Percentiles rank a stretch among this genome's conserved stretches.
phyloP scores from a whole-genome alignment of 2,329 filamentous ascomycete species.

The Sclerotinia minor region DNA sequence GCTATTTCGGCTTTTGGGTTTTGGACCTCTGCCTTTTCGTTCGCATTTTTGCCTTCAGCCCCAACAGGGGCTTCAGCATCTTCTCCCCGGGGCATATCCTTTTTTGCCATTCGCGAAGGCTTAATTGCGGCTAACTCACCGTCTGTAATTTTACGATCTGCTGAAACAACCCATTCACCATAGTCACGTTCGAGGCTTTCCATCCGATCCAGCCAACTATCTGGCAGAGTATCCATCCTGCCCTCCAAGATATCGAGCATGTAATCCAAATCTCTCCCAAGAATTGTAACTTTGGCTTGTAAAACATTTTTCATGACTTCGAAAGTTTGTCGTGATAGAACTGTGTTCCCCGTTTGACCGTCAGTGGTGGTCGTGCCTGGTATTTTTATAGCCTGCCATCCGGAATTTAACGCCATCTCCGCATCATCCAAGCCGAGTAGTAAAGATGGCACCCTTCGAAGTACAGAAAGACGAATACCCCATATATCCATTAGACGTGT shows the following conservation, averaged over 20 bases:
- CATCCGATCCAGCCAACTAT: slow-evolving; percentile 83
- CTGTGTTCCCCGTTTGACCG: slow-evolving; percentile 22
- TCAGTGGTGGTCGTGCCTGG: slow-evolving; percentile 26
- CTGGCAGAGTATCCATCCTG: slow-evolving; percentile 77
- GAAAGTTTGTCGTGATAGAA: slow-evolving; percentile 46
- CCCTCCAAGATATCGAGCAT: slow-evolving; percentile 89
- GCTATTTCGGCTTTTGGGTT: background rate
- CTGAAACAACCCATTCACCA: slow-evolving; percentile 75
- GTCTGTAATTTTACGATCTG: slow-evolving; percentile 71
- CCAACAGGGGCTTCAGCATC: slow-evolving; percentile 13
- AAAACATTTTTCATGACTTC: slow-evolving; percentile 63
- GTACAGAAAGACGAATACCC: slow-evolving; percentile 72
- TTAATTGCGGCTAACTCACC: slow-evolving; percentile 53
- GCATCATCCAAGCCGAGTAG: slow-evolving; percentile 65
- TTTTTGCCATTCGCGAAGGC: slow-evolving; percentile 30
- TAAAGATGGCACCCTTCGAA: slow-evolving; percentile 71
- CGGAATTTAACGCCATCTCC: slow-evolving; percentile 63
- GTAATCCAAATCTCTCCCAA: slow-evolving; percentile 74
- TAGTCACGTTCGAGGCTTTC: slow-evolving; percentile 78
- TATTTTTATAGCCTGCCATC: slow-evolving; percentile 61
- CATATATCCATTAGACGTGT: slow-evolving; percentile 73
- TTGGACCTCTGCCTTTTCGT: background rate
- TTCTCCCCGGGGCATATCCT: slow-evolving; percentile 37
- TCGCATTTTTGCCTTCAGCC: background rate
- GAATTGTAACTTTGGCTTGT: slow-evolving; percentile 65